These are phyloP conservation scores for Yamadazyma friedrichii DNA, from an alignment of 1,139 yeast genomes.

Conservation along the genomic window DNA sequence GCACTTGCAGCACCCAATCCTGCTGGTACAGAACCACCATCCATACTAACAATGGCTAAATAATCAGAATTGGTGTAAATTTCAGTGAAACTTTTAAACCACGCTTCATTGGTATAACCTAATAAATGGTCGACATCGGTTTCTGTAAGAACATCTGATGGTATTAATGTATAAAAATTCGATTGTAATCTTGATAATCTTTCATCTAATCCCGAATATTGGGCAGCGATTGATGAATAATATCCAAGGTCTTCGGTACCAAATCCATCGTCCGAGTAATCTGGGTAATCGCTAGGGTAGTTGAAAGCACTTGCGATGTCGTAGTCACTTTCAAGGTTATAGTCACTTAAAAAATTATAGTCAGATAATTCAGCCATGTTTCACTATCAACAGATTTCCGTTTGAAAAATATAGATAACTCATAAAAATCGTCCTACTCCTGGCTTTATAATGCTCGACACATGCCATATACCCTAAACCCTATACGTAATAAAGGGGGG, in stretches of 20 bases:
- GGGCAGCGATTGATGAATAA: neutral
- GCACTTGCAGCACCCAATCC: neutral
- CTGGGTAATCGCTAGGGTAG: too few relatives aligned
- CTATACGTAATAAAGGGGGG: too few relatives aligned
- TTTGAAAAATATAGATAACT: too few relatives aligned
- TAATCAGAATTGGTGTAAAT: slow-evolving; percentile 5
- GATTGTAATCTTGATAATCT: slow-evolving; percentile 1
- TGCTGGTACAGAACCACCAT: neutral
- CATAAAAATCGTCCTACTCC: too few relatives aligned
- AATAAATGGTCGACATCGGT: neutral
- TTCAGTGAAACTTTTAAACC: slow-evolving; percentile 4
- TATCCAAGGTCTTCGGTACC: too few relatives aligned
- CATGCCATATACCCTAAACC: too few relatives aligned
- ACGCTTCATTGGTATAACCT: slow-evolving; percentile 1
- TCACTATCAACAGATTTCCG: too few relatives aligned
- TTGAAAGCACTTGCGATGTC: too few relatives aligned
- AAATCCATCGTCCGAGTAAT: neutral
- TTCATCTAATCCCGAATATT: neutral
- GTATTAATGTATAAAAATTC: slow-evolving; percentile 4
- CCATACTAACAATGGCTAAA: slow-evolving; percentile 1
- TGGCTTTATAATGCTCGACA: too few relatives aligned
- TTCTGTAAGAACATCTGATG: slow-evolving; percentile 1
- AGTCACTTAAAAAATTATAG: too few relatives aligned
- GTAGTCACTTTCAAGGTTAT: too few relatives aligned
- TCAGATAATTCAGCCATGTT: neutral